Evolutionary conservation across 352 stramenopile genomes (phyloP), one percentile per base, ranked within the genome.

Genomic region (Phytophthora ramorum): DNA sequence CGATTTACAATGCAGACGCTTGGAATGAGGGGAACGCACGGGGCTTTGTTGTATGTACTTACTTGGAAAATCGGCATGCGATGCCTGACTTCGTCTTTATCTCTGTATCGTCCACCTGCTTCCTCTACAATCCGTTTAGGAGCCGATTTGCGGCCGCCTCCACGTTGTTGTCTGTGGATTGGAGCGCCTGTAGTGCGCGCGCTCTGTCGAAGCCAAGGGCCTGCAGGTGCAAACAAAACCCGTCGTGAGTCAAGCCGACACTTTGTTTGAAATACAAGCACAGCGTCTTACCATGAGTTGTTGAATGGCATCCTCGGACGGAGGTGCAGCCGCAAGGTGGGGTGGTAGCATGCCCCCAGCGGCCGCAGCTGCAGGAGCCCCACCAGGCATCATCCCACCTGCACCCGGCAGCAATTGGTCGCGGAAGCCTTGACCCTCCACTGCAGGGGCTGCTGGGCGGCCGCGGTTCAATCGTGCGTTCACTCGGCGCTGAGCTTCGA

Each of bases 111-210:
- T 35, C 20, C 14, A 14, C 28, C 17, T 60, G 34, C 54, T 47
- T 65, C 46, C 50, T 76, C 63, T 79, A 79, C 68, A 92, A 58
- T 45, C 78, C 85, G 54, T 96, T 96, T 44, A 96, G 54, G 12
- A 96, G 61, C 2, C 85, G 85, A 73, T 96, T 96, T 48, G 88
- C 88, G 1, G 88, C 88, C 7, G 85, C 86, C 70, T 96, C 86
- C n/a, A 96, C 85, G 50, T 96, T 96, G 73, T 95, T 95, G 59
- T 90, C 74, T 9, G 85, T 87, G 10, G 79, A 73, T 56, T 87
- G 86, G 57, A 96, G 74, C 20, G 88, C 88, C 17, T 73, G 75
- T n/a, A 93, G 73, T 19, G 85, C 76, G 28, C 75, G 83, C 46
- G 91, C 85, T 34, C 85, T 81, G 40, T 93, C 83, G 47, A 93